phyloP scores from a whole-genome alignment of 75 land plant genomes.

The Cryptomeria japonica region DNA sequence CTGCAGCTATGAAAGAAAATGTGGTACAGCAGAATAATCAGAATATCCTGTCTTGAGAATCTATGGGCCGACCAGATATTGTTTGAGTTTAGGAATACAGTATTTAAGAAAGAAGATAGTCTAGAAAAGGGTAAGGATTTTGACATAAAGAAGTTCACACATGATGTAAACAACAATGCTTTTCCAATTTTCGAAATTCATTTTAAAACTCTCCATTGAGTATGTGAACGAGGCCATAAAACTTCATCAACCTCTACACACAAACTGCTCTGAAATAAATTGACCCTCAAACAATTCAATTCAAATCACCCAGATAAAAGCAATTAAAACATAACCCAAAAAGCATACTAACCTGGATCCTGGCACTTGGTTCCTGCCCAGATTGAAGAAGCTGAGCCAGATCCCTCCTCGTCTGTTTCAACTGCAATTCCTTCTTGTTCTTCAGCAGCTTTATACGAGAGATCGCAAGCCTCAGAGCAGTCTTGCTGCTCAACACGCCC shows the following conservation, averaged over 20 bases:
- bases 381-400: conserved; percentile 80
- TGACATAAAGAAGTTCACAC: not conserved
- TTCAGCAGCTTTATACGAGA: conserved; percentile 82
- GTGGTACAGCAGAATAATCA: not conserved
- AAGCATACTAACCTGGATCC: conserved; percentile 60
- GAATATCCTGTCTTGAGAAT: not conserved
- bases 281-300: too few relatives aligned
- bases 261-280: not conserved
- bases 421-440: conserved; percentile 71
- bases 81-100: not conserved
- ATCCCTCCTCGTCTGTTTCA: conserved; percentile 76
- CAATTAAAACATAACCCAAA: not conserved
- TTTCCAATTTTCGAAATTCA: not conserved
- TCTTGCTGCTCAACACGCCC: conserved; percentile 67
- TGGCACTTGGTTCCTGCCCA: conserved; percentile 81
- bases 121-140: not conserved
- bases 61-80: not conserved
- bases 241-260: not conserved
- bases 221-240: not conserved
- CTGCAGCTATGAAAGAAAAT: not conserved
- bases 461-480: conserved; percentile 73
- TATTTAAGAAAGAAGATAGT: not conserved
- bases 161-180: not conserved
- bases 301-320: too few relatives aligned
- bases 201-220: not conserved